Conservation (phyloP, 108 stramenopile genomes). For the Skeletonema tropicum region DNA sequence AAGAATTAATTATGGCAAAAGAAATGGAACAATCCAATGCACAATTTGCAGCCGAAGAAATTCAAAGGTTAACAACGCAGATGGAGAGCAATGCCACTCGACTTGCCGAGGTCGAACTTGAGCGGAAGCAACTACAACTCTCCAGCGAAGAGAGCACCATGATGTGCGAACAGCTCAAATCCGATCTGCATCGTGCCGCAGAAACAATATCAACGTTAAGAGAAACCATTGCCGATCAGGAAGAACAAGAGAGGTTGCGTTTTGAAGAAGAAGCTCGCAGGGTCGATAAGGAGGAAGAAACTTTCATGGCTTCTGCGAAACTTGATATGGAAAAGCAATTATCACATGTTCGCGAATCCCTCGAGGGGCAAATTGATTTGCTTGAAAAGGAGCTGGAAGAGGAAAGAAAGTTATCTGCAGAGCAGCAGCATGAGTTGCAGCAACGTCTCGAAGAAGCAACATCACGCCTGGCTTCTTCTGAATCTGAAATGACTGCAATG, state of each 20-base stretch:
- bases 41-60: conserved; percentile 5
- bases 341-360: conserved; percentile 33
- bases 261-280: conserved; percentile 31
- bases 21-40: conserved; percentile 1
- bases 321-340: conserved; percentile 45
- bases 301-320: conserved; percentile 31
- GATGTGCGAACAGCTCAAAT: conserved; percentile 31
- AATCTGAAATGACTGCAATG: conserved; percentile 42
- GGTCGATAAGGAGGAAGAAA: conserved; percentile 41
- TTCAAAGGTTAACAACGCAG: neutral
- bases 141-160: conserved; percentile 34
- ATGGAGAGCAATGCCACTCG: conserved; percentile 9
- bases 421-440: conserved; percentile 46
- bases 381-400: conserved; percentile 49
- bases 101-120: conserved; percentile 21
- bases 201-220: conserved; percentile 43
- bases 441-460: conserved; percentile 44
- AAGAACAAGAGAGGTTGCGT: conserved; percentile 34
- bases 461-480: conserved; percentile 24
- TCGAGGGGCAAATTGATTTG: conserved; percentile 36
- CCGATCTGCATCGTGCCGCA: conserved; percentile 48
- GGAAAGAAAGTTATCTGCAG: conserved; percentile 35
- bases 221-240: conserved; percentile 33
- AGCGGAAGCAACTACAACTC: conserved; percentile 26
- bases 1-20: neutral